Evolutionary conservation across 306 rosid genomes (phyloP).

Genomic region (Corylus americana): DNA sequence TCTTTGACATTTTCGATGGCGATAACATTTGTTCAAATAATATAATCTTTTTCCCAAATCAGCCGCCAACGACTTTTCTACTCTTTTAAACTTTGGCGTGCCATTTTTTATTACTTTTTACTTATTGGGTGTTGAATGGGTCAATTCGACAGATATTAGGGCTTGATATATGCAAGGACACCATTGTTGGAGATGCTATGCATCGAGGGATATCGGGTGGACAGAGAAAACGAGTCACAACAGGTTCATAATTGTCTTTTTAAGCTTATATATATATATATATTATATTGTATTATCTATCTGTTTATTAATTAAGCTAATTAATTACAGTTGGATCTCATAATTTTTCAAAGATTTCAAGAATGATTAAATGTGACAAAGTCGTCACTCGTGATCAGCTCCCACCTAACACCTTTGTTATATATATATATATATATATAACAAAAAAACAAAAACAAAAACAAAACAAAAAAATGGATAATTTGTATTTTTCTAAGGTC

Average conservation of each 20-base stretch:
- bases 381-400: too few relatives aligned
- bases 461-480: too few relatives aligned
- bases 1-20: conserved; percentile 1
- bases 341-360: too few relatives aligned
- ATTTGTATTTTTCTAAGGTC: too few relatives aligned
- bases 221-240: conserved; percentile 85
- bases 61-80: background rate
- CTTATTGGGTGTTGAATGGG: conserved; percentile 12
- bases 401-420: too few relatives aligned
- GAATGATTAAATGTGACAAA: too few relatives aligned
- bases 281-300: too few relatives aligned
- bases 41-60: too few relatives aligned
- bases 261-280: background rate
- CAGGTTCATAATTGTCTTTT: conserved; percentile 51
- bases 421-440: too few relatives aligned
- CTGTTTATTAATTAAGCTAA: background rate
- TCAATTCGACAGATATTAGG: conserved; percentile 65
- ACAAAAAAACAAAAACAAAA: too few relatives aligned
- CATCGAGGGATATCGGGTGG: conserved; percentile 93
- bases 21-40: background rate
- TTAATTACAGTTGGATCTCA: too few relatives aligned
- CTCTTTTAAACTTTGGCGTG: background rate
- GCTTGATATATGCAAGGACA: conserved; percentile 88
- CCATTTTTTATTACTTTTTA: background rate
- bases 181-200: conserved; percentile 90